Conservation (phyloP, 345 rosid species). For the Kernera saxatilis region DNA sequence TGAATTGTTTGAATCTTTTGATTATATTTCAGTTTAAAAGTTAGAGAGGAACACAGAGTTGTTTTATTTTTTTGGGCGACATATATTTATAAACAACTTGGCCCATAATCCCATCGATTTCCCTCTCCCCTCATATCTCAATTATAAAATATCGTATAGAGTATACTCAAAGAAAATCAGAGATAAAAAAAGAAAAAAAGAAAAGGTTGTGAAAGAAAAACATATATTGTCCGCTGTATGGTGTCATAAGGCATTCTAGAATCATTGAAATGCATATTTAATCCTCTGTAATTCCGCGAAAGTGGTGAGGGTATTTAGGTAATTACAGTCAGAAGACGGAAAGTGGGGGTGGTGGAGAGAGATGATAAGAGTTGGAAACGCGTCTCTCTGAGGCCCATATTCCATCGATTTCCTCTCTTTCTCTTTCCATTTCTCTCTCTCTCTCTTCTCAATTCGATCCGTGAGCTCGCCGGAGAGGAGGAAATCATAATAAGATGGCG, state of each 20-base stretch:
- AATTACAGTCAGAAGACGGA: neutral
- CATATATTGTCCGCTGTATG: slow-evolving; percentile 3
- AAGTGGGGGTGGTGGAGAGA: slow-evolving; percentile 30
- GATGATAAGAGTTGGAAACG: slow-evolving; percentile 61
- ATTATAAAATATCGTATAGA: no score
- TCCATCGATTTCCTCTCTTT: slow-evolving; percentile 27
- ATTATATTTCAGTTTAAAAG: neutral
- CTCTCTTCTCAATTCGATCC: neutral
- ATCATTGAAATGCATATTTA: neutral
- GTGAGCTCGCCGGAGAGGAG: slow-evolving; percentile 1
- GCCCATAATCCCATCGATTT: slow-evolving; percentile 13
- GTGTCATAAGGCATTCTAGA: slow-evolving; percentile 28
- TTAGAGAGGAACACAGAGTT: neutral
- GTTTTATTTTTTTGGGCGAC: neutral
- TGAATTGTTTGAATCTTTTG: no score
- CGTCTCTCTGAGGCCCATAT: slow-evolving; percentile 85
- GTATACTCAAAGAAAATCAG: neutral
- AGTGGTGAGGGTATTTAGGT: slow-evolving; percentile 35
- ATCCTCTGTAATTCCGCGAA: slow-evolving; percentile 10
- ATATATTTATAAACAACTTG: slow-evolving; percentile 5
- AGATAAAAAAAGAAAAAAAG: neutral
- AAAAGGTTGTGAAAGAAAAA: neutral
- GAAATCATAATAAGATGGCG: slow-evolving; percentile 43
- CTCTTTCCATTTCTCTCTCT: neutral
- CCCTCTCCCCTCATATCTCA: neutral